Evolutionary conservation across 1,284 basidiomycete genomes (phyloP), one percentile per base, ranked within the genome.

Genomic region (Trametes versicolor): DNA sequence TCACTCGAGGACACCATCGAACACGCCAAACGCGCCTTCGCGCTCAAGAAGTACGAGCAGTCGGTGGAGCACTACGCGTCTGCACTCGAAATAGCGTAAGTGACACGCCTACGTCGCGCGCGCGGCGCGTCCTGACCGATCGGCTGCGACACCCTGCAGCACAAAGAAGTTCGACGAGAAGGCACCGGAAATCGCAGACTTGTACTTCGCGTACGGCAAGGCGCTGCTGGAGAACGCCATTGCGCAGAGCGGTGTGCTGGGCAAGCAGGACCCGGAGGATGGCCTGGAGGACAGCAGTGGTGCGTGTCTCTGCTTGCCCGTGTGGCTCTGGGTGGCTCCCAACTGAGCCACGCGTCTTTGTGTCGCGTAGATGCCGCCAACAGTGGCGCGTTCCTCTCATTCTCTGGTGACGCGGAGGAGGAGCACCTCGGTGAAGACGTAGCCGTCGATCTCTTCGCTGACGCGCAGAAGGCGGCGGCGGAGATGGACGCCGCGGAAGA

Each of bases 211-310:
- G 17, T 97, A 97, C 73, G 95, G 95, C 10, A 93, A 91, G 76
- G 93, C 95, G 7, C 79, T 97, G 48, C 83, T 95, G 65, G 95
- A 97, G 81, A 94, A 96, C 70, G 95, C 94, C 1, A 92, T 96
- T 65, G 77, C 86, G 5, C 92, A 94, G 74, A 90, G 81, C 62
- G 86, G 88, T 0, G 95, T 96, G n/a, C 79, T 97, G 64, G 95
- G 94, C 5, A 95, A 94, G 75, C 92, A 95, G 55, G 86, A 90
- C 67, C 80, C 85, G 10, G 87, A 88, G 54, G 82, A 86, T 13
- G 80, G 80, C 0, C 78, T 78, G 58, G 81, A 80, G 74, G 79
- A 82, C 81, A 68, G 62, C 15, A 60, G 67, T 66, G 75, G 77
- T 77, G 41, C 45, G 74, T 63, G 27, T 32, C 10, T 45, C 13